These are phyloP conservation scores for Myriosclerotinia curreyana DNA, from an alignment of 2,329 filamentous ascomycete species.

Conservation along the genomic window DNA sequence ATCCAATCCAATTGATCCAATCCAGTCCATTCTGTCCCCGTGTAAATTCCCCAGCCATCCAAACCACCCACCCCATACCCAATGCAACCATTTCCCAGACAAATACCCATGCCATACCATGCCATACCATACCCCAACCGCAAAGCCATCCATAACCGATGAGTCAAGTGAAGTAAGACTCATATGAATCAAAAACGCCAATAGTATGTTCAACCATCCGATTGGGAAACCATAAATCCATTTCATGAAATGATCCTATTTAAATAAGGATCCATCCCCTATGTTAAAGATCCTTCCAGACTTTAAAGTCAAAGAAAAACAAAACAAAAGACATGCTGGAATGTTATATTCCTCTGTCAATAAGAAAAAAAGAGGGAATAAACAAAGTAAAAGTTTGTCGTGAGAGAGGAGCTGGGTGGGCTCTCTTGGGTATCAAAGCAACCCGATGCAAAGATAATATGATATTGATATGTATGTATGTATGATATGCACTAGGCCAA, in stretches of 20 bases:
- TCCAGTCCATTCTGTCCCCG: constrained; percentile 11
- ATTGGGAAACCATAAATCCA: constrained; percentile 1
- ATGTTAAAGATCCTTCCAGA: constrained; percentile 16
- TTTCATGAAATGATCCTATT: constrained; percentile 10
- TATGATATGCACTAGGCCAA: constrained; percentile 26
- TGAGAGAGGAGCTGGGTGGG: constrained; percentile 38
- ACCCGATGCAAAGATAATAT: constrained; percentile 35
- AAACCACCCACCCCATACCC: constrained; percentile 16
- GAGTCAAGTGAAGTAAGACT: constrained; percentile 7
- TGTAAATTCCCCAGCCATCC: neutral
- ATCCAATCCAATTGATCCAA: constrained; percentile 6
- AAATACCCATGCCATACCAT: constrained; percentile 11
- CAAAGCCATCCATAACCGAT: constrained; percentile 14
- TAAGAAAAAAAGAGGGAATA: constrained; percentile 19
- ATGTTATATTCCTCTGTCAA: constrained; percentile 10
- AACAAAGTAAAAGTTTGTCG: constrained; percentile 16
- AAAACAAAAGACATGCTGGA: constrained; percentile 3
- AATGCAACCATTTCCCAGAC: constrained; percentile 12
- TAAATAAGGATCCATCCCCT: neutral
- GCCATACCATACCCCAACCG: too few species aligned
- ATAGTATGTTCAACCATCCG: neutral
- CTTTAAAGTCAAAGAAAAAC: constrained; percentile 20
- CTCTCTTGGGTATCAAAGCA: constrained; percentile 37
- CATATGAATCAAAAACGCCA: constrained; percentile 19
- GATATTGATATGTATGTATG: constrained; percentile 15